Evolutionary conservation across 2,329 filamentous ascomycete species (phyloP), one percentile per base, ranked within the genome.

Genomic region (Fusarium anthophilum): DNA sequence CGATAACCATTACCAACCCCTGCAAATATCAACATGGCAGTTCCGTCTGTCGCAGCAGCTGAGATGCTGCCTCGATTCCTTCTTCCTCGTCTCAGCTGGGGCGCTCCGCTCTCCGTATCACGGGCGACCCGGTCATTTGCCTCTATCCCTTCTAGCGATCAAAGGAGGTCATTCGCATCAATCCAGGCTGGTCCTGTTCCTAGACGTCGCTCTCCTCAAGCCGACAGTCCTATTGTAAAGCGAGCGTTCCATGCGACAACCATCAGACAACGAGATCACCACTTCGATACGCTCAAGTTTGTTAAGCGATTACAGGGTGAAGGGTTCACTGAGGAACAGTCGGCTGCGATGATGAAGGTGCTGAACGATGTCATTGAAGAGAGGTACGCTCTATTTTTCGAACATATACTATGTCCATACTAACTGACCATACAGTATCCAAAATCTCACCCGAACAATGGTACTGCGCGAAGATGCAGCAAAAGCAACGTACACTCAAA

Each of bases 221-320:
- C 35, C 20, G 56, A 47, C 6, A 81, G 75, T 38, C 76, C 73
- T 5, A 76, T 79, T 30, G 56, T 79, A 7, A 80, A 80, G 50
- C 83, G 87, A 68, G 83, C 86, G 0, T 96, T 98, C 81, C 93
- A 95, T 81, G 89, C 91, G 41, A 92, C 94, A 2, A 62, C 76
- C 3, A 79, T 84, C 43, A 88, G 85, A 57, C 81, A 82, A 59
- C 90, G 93, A 74, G 95, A 98, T 79, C 96, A 99, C 83, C 95
- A 99, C 83, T 99, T 99, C 81, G 96, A 99, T 83, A 99, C 96
- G 2, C 89, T 99, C 71, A 98, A 98, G 85, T 98, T 99, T 81
- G 95, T 99, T 44, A 94, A 98, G 84, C 89, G 94, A 59, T 87
- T 99, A 45, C 92, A 96, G 82, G 90, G 90, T 75, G 96, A 99